These are phyloP conservation scores for Pisolithus albus DNA, from an alignment of 768 basidiomycete genomes.

Conservation along the genomic window DNA sequence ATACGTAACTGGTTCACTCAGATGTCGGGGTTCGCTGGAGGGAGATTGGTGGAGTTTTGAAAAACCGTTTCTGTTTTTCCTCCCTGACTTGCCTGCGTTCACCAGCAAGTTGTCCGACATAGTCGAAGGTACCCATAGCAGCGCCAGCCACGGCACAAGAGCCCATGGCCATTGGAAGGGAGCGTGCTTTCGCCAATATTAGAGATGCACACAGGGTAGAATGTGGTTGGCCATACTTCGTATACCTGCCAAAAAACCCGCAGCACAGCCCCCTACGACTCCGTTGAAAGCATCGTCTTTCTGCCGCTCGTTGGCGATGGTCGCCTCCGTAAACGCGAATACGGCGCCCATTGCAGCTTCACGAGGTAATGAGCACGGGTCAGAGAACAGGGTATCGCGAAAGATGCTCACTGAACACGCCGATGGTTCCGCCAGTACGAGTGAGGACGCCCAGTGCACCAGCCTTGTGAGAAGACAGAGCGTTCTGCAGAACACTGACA, in stretches of 20 bases:
- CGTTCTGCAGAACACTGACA: constrained; percentile 74
- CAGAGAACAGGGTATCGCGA: neutral
- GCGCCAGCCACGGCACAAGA: constrained; percentile 76
- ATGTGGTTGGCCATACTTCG: constrained; percentile 46
- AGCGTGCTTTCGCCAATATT: constrained; percentile 52
- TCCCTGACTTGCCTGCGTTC: constrained; percentile 44
- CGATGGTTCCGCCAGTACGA: constrained; percentile 83
- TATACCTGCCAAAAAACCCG: constrained; percentile 85
- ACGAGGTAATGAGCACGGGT: constrained; percentile 1
- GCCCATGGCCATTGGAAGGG: constrained; percentile 73
- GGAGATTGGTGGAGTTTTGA: constrained; percentile 58
- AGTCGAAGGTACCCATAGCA: constrained; percentile 75
- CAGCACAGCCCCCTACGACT: constrained; percentile 84
- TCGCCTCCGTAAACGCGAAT: constrained; percentile 76
- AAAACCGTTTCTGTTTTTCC: constrained; percentile 73
- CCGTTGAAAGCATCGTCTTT: constrained; percentile 78
- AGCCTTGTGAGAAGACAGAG: constrained; percentile 63
- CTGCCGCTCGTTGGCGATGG: constrained; percentile 73
- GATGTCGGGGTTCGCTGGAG: constrained; percentile 20
- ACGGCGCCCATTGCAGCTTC: constrained; percentile 85
- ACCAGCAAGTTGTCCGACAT: constrained; percentile 59
- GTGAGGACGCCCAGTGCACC: constrained; percentile 86
- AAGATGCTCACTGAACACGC: constrained; percentile 70
- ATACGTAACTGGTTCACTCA: constrained; percentile 12
- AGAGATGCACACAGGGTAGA: constrained; percentile 1